These are phyloP conservation scores for Mycena amicta DNA, from an alignment of 768 basidiomycete species.

Conservation along the genomic window DNA sequence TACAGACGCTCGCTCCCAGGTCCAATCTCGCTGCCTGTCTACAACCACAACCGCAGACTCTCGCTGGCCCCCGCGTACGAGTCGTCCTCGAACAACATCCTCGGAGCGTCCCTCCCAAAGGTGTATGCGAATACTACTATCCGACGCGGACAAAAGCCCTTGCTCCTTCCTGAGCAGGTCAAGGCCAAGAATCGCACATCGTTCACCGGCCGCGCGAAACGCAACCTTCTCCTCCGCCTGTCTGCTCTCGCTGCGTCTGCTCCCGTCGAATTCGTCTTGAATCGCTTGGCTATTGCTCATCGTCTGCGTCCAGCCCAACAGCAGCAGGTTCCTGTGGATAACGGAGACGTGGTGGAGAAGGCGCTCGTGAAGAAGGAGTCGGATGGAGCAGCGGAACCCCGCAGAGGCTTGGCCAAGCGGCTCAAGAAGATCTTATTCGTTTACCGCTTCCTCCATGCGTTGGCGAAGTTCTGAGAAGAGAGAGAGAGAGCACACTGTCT, in stretches of 20 bases:
- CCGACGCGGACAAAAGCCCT: slow-evolving; percentile 9
- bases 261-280: neutral
- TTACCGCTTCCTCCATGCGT: neutral
- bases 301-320: neutral
- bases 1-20: neutral
- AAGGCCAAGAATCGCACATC: slow-evolving; percentile 2
- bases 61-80: slow-evolving; percentile 10
- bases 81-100: slow-evolving; percentile 2
- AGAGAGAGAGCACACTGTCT: neutral
- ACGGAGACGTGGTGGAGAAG: neutral
- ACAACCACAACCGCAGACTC: slow-evolving; percentile 2
- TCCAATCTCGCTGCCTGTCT: neutral
- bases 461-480: slow-evolving; percentile 1
- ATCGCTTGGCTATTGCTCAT: neutral
- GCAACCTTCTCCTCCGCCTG: neutral
- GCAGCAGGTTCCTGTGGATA: neutral
- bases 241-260: neutral
- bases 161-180: slow-evolving; percentile 14
- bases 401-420: neutral
- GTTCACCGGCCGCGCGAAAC: neutral
- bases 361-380: neutral
- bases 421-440: neutral
- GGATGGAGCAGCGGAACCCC: neutral
- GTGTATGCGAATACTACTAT: neutral
- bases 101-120: neutral